Conservation (phyloP, 345 rosid genomes). For the Triadica sebifera region DNA sequence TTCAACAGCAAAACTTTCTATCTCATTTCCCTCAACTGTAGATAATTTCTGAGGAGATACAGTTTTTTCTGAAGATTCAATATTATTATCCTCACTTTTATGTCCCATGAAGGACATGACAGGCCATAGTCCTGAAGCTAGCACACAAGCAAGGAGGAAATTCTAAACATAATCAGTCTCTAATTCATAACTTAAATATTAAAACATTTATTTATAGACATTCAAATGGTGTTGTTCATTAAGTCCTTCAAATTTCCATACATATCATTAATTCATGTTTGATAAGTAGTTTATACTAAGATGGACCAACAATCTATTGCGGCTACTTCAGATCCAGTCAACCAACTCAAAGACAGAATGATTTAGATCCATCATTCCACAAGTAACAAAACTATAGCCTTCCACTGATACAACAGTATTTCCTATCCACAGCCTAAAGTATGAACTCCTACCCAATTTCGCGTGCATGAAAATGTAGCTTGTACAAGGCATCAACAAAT, state of each 20-base stretch:
- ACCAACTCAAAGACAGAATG: not conserved
- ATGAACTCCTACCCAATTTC: not conserved
- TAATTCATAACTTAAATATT: not conserved
- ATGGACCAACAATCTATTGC: not conserved
- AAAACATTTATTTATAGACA: not conserved
- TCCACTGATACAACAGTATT: not conserved
- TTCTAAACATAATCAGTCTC: not conserved
- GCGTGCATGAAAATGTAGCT: not conserved
- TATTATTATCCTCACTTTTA: conserved; percentile 48
- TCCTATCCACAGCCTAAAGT: not conserved
- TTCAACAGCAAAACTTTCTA: conserved; percentile 17
- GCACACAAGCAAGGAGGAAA: conserved; percentile 5
- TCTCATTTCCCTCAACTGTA: conserved; percentile 35
- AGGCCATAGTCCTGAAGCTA: conserved; percentile 74
- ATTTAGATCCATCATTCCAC: not conserved
- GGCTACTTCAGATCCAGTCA: not conserved
- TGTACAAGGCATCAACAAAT: not conserved
- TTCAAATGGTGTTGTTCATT: not conserved
- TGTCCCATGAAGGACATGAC: conserved; percentile 81
- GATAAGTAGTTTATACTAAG: not conserved
- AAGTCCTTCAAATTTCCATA: not conserved
- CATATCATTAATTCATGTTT: too few relatives aligned
- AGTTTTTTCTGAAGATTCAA: conserved; percentile 35
- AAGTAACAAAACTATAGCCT: not conserved
- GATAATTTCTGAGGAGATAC: conserved; percentile 36